These are phyloP conservation scores for Trypanosoma avium DNA, from an alignment of 208 protist species.

Conservation along the genomic window DNA sequence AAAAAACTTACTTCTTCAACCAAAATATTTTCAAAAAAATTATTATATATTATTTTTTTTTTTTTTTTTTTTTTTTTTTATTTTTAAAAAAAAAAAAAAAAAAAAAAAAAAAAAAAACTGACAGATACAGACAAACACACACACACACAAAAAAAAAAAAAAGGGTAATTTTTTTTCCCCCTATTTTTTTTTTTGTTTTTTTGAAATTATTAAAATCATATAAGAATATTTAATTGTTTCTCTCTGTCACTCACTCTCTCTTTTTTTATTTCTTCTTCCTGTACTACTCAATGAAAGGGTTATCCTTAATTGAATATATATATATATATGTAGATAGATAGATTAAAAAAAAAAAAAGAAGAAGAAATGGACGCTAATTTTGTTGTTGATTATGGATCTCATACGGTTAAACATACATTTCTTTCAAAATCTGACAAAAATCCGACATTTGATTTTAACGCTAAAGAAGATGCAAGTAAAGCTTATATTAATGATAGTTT, in stretches of 20 bases:
- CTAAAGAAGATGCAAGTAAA: constrained; percentile 11
- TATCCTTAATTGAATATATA: no score
- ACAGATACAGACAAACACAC: no score
- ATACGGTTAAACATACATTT: constrained; percentile 58
- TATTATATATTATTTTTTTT: not conserved
- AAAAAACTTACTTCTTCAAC: no score
- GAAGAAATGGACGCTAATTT: constrained; percentile 26
- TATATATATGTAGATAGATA: not conserved
- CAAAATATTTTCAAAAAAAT: no score
- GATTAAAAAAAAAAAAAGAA: not conserved
- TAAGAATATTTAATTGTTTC: not conserved
- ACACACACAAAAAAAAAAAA: not conserved
- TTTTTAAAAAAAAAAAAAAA: constrained; percentile 1
- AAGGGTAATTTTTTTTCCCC: not conserved
- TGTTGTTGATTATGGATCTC: constrained; percentile 58
- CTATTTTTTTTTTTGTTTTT: not conserved
- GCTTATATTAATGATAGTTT: constrained; percentile 16
- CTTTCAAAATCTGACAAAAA: constrained; percentile 34
- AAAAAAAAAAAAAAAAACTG: constrained; percentile 1
- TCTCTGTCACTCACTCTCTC: not conserved
- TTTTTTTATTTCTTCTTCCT: not conserved
- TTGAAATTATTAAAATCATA: not conserved
- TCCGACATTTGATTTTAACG: constrained; percentile 8
- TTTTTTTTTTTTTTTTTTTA: not conserved
- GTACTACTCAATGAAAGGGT: no score